phyloP scores from a whole-genome alignment of 441 rosid species.

The Pelargonium cotyledonis region DNA sequence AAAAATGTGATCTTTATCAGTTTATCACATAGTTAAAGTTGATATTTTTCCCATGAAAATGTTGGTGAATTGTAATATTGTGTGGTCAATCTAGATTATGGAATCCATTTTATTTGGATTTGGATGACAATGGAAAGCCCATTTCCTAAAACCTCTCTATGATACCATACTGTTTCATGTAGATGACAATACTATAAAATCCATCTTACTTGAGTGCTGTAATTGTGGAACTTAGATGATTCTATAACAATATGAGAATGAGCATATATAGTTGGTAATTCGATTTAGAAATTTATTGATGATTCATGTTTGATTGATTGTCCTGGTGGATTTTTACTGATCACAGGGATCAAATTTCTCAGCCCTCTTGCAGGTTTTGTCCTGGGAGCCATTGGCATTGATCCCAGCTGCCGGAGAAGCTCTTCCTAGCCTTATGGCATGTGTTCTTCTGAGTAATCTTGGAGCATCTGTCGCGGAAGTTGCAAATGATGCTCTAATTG shows the following conservation, averaged over 20 bases:
- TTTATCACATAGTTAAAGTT: no score
- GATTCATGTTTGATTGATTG: conserved; percentile 4
- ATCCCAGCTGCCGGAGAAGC: conserved; percentile 45
- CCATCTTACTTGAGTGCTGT: no score
- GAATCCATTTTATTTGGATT: no score
- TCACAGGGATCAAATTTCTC: conserved; percentile 19
- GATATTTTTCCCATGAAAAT: no score
- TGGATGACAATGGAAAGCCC: no score
- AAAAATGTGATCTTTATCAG: no score
- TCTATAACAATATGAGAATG: not conserved
- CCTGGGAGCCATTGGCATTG: conserved; percentile 65
- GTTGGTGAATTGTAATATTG: no score
- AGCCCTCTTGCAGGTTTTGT: conserved; percentile 63
- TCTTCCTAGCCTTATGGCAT: conserved; percentile 55
- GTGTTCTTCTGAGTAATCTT: conserved; percentile 60
- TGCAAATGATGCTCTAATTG: conserved; percentile 74
- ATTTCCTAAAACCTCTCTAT: no score
- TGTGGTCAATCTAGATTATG: no score
- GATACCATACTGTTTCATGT: no score
- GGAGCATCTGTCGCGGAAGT: conserved; percentile 82
- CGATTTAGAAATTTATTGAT: not conserved
- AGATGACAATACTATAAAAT: no score
- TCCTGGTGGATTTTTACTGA: conserved; percentile 13
- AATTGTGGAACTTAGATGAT: not conserved
- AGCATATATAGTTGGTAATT: not conserved